phyloP scores from a whole-genome alignment of 2,329 filamentous ascomycete species.

The Pseudopyricularia javanii region DNA sequence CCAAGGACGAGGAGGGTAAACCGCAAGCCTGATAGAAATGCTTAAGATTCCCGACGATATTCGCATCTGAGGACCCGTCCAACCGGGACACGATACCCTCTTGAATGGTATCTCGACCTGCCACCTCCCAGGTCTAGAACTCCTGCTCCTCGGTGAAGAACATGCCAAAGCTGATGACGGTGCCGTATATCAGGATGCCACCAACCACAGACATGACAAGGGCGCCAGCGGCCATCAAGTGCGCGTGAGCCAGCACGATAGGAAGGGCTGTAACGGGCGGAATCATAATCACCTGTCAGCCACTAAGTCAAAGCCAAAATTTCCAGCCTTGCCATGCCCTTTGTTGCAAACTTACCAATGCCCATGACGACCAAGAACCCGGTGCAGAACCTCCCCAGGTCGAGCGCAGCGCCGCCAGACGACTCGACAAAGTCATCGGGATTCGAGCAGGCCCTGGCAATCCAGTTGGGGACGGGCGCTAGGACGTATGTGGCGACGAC shows the following conservation, averaged over 20 bases:
- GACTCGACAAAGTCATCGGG: slow-evolving; percentile 92
- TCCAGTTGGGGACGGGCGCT: slow-evolving; percentile 92
- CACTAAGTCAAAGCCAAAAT: not conserved
- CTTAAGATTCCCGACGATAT: too few relatives aligned
- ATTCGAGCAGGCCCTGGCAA: slow-evolving; percentile 77
- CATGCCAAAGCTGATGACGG: slow-evolving; percentile 94
- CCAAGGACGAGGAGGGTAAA: not conserved
- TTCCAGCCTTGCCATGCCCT: not conserved
- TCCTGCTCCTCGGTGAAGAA: slow-evolving; percentile 98
- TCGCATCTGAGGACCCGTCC: too few relatives aligned
- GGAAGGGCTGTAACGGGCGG: slow-evolving; percentile 55
- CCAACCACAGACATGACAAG: slow-evolving; percentile 94
- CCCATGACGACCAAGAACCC: slow-evolving; percentile 97
- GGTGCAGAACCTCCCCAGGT: slow-evolving; percentile 87
- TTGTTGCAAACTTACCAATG: slow-evolving; percentile 55
- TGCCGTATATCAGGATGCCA: slow-evolving; percentile 89
- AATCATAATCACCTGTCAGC: not conserved
- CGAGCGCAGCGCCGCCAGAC: slow-evolving; percentile 71
- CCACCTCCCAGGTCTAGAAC: slow-evolving; percentile 44
- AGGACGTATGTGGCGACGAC: slow-evolving; percentile 93
- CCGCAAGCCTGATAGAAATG: not conserved
- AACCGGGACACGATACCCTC: too few relatives aligned
- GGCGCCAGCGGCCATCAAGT: slow-evolving; percentile 68
- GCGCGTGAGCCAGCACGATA: slow-evolving; percentile 74
- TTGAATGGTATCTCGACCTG: not conserved